phyloP scores from a whole-genome alignment of 140 eudicot genomes.

The Flaveria floridana region DNA sequence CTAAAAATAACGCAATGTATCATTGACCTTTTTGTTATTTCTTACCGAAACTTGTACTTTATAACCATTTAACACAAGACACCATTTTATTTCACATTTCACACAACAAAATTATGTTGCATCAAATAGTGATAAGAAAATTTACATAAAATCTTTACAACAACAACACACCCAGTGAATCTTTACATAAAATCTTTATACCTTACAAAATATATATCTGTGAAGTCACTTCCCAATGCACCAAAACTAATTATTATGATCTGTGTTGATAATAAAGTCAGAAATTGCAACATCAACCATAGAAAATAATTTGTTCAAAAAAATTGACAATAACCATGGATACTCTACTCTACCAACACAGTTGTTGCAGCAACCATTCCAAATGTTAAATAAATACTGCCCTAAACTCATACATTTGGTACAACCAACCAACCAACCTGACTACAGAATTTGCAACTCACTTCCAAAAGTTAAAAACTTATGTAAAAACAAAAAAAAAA shows the following conservation, averaged over 20 bases:
- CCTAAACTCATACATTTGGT: constrained; percentile 31
- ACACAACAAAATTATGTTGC: too few relatives aligned
- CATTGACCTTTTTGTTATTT: neutral
- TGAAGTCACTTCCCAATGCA: too few relatives aligned
- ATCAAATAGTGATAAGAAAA: too few relatives aligned
- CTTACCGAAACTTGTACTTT: neutral
- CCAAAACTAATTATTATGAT: neutral
- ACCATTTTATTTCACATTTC: too few relatives aligned
- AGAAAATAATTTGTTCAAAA: neutral
- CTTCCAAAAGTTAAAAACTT: neutral
- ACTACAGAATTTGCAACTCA: constrained; percentile 30
- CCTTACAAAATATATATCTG: too few relatives aligned
- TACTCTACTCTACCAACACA: constrained; percentile 25
- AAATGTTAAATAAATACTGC: constrained; percentile 15
- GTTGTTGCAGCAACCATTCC: constrained; percentile 38
- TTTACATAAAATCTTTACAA: too few relatives aligned
- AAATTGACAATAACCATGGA: neutral
- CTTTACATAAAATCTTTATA: too few relatives aligned
- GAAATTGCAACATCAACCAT: constrained; percentile 27
- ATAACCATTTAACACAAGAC: neutral
- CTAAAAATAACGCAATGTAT: too few relatives aligned
- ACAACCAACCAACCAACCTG: constrained; percentile 38
- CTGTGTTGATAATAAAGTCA: constrained; percentile 7
- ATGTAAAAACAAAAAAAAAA: constrained; percentile 22
- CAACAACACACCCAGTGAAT: too few relatives aligned